These are phyloP conservation scores for Venturia oleaginea DNA, from an alignment of 2,329 filamentous ascomycete species.

Conservation along the genomic window DNA sequence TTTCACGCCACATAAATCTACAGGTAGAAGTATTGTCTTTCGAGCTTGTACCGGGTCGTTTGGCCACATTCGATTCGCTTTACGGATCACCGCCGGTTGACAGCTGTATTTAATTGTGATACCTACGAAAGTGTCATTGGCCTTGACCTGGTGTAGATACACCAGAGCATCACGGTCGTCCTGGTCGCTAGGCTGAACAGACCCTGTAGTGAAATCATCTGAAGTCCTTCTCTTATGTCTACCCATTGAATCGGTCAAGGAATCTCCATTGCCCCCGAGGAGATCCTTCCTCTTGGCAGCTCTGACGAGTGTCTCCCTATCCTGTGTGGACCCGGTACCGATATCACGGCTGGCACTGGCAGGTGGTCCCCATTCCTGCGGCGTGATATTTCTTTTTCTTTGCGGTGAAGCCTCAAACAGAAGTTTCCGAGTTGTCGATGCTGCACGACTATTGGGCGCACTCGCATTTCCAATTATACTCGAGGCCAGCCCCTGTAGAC, in stretches of 20 bases:
- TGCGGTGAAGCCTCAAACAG: constrained; percentile 23
- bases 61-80: constrained; percentile 89
- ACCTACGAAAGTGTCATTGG: constrained; percentile 80
- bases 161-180: constrained; percentile 69
- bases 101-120: constrained; percentile 87
- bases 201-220: constrained; percentile 46
- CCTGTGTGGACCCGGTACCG: constrained; percentile 37
- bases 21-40: constrained; percentile 72
- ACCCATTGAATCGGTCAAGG: constrained; percentile 35
- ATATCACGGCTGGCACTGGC: constrained; percentile 25
- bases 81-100: constrained; percentile 70
- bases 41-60: constrained; percentile 82
- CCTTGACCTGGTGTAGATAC: constrained; percentile 79
- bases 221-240: constrained; percentile 58
- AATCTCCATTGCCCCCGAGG: constrained; percentile 32
- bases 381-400: constrained; percentile 29
- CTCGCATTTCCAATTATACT: constrained; percentile 34
- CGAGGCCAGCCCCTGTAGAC: constrained; percentile 40
- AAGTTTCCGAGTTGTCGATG: constrained; percentile 25
- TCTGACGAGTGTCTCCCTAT: constrained; percentile 37
- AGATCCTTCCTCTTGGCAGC: constrained; percentile 42
- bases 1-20: constrained; percentile 80
- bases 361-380: constrained; percentile 40
- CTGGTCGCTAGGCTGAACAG: constrained; percentile 44
- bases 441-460: constrained; percentile 17